phyloP scores from a whole-genome alignment of 371 early-diverging fungal genomes.

The Rhizomucor pusillus region DNA sequence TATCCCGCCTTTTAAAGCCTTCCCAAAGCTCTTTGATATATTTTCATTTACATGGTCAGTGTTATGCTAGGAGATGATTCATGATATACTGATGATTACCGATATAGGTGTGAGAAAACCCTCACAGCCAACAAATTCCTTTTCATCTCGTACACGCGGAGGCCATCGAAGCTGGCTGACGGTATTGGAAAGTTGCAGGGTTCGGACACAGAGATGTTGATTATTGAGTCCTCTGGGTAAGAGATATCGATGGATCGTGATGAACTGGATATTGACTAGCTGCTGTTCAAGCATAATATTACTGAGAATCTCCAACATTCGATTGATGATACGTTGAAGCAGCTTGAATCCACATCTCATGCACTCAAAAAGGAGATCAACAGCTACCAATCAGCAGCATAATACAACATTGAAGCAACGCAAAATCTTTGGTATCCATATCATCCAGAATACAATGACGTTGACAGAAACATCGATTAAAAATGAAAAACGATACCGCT shows the following conservation, averaged over 20 bases:
- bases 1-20: slow-evolving; percentile 2
- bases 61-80: too few relatives aligned
- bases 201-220: background rate
- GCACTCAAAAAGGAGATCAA: slow-evolving; percentile 2
- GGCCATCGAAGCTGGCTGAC: background rate
- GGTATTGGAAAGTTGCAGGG: background rate
- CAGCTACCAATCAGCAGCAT: slow-evolving; percentile 3
- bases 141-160: background rate
- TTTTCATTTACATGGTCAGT: background rate
- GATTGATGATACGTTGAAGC: slow-evolving; percentile 7
- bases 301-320: slow-evolving; percentile 2
- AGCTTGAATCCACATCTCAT: slow-evolving; percentile 4
- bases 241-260: too few relatives aligned
- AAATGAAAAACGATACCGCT: background rate
- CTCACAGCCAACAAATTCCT: background rate
- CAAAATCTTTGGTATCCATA: slow-evolving; percentile 4
- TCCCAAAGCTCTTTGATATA: background rate
- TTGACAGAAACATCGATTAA: background rate
- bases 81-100: too few relatives aligned
- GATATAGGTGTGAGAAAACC: background rate
- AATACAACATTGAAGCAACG: background rate
- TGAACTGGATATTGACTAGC: too few relatives aligned
- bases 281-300: background rate
- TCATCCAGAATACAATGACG: slow-evolving; percentile 2
- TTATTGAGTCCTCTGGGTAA: too few relatives aligned